These are phyloP conservation scores for Aspergillus ibericus DNA, from an alignment of 2,329 filamentous ascomycete genomes.

Conservation along the genomic window DNA sequence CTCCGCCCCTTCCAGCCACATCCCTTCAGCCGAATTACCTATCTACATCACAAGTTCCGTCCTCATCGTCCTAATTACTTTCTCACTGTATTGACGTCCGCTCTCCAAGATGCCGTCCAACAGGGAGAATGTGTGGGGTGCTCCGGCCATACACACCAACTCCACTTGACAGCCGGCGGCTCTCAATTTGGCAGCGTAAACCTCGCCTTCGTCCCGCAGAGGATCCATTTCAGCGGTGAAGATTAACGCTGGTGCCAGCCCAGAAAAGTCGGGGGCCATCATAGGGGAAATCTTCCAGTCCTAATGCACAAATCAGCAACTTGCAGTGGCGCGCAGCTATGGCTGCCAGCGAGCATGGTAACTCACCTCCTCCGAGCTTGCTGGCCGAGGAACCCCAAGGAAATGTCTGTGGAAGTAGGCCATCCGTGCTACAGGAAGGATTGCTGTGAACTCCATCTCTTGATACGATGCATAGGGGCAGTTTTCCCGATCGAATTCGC, in stretches of 20 bases:
- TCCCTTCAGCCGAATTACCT: neutral
- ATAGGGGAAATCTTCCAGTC: constrained; percentile 47
- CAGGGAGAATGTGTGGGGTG: constrained; percentile 34
- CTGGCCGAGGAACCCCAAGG: constrained; percentile 39
- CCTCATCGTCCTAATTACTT: constrained; percentile 30
- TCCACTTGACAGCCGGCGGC: constrained; percentile 37
- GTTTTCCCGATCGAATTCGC: constrained; percentile 35
- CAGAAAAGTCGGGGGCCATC: constrained; percentile 34
- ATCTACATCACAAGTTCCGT: constrained; percentile 20
- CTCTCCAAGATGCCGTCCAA: constrained; percentile 34
- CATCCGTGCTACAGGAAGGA: constrained; percentile 40
- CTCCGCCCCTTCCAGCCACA: neutral
- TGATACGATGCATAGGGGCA: constrained; percentile 42
- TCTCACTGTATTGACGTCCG: constrained; percentile 30
- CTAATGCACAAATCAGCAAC: constrained; percentile 21
- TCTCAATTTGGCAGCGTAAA: constrained; percentile 39
- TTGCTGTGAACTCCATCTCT: constrained; percentile 40
- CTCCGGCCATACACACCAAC: constrained; percentile 31
- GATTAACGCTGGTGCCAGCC: constrained; percentile 41
- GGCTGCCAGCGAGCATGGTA: neutral
- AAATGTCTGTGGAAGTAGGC: constrained; percentile 42
- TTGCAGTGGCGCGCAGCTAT: neutral
- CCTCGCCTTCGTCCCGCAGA: constrained; percentile 44
- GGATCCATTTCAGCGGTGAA: constrained; percentile 45
- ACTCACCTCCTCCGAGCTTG: constrained; percentile 36